Evolutionary conservation across 208 protist species (phyloP), one percentile per base, ranked within the genome.

Genomic region (Herpetomonas tarakana): DNA sequence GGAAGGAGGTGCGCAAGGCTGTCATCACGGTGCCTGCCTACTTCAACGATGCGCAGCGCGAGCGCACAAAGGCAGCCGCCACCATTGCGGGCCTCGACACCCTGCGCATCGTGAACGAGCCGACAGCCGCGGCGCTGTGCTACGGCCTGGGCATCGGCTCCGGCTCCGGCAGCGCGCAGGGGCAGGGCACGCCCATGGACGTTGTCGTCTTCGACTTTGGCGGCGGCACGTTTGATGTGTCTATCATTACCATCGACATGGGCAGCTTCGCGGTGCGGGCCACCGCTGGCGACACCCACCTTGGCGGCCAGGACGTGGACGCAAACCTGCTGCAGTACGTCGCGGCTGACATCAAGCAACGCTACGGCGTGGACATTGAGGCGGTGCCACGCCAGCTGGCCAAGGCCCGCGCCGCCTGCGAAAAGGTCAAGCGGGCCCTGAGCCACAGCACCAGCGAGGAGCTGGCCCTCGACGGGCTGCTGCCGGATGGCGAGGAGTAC

Each of bases 1-100:
- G 96, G 35, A 70, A 93, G 55, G 27, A 65, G 21, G 94, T 99
- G 35, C 93, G 68, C 60, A 85, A 98, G 62, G 98, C 97, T 0
- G 98, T 99, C 29, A 83, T 99, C 52, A 99, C 98, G 16, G 97
- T 99, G n/a, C 98, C 98, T 12, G 98, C 98, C n/a, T 99, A 99
- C 79, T 99, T 99, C 78, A 99, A 98, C 79, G 98, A 99, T 58
- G 65, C 85, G 2, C 98, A 99, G 87, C 83, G 98, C 45, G 81
- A 97, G 74, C 88, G 97, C 3, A 99, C 98, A 9, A 99, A 99
- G 78, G 97, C 98, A 52, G 98, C 98, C 14, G 98, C 95, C 31
- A 60, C 64, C 6, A 99, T 99, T 51, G 95, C 98, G 19, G 98
- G 98, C 16, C 80, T 99, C 1, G 93, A 99, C 1, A 97, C 99